A percentile compares a stretch with the other conserved stretches of the same genome.
Conservation (phyloP, 2,329 filamentous ascomycete species). For the Akanthomyces lecanii region DNA sequence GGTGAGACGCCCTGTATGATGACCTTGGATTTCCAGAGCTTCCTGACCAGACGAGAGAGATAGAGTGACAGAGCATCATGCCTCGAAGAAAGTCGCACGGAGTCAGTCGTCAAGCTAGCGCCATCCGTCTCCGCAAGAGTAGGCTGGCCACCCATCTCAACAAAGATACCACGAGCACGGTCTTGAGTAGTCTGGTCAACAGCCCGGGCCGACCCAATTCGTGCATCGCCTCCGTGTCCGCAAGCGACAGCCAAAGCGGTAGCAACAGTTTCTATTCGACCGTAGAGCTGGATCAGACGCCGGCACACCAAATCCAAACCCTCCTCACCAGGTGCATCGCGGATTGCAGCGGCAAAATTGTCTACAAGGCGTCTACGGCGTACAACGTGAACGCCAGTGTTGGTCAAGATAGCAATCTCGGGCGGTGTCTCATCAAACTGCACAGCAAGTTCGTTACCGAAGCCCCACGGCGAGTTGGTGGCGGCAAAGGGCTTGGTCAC, state of each 20-base stretch:
- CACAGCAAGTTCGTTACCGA: constrained; percentile 93
- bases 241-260: constrained; percentile 92
- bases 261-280: constrained; percentile 81
- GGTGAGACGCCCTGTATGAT: constrained; percentile 51
- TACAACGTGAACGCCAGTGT: constrained; percentile 82
- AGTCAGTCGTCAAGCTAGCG: constrained; percentile 68
- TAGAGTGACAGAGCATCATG: constrained; percentile 88
- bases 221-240: constrained; percentile 76
- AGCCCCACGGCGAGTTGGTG: constrained; percentile 65
- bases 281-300: constrained; percentile 80
- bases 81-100: constrained; percentile 80
- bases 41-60: constrained; percentile 79
- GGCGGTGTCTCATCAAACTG: constrained; percentile 81
- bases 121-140: constrained; percentile 75
- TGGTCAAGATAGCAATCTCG: constrained; percentile 88
- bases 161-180: constrained; percentile 79
- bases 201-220: constrained; percentile 68
- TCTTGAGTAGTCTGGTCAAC: constrained; percentile 84
- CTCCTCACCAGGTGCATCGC: constrained; percentile 69
- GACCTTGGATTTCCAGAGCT: constrained; percentile 79
- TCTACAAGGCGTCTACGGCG: constrained; percentile 82
- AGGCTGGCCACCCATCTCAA: constrained; percentile 87
- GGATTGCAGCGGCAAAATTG: constrained; percentile 79
- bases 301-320: constrained; percentile 77
- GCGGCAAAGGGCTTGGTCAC: constrained; percentile 70